Evolutionary conservation across 202 grass and related monocot species (phyloP), one percentile per base, ranked within the genome.

Genomic region (Setaria viridis): DNA sequence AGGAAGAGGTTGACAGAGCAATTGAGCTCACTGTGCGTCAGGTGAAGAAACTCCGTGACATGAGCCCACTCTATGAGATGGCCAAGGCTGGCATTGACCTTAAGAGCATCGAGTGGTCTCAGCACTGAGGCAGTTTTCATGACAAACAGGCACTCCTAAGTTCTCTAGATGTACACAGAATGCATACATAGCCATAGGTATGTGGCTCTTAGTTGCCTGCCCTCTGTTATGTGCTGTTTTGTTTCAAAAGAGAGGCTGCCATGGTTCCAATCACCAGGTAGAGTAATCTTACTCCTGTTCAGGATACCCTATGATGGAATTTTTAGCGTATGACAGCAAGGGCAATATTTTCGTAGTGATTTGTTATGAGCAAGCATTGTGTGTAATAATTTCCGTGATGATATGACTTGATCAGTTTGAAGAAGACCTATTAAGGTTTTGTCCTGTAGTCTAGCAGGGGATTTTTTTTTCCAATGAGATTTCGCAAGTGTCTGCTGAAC

Each of bases 61-160:
- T 95, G 93, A 95, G 93, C 55, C 93, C 93, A 35, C 93, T 95
- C 21, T 95, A 95, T 84, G 93, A 95, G 90, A 95, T 95, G 93
- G 93, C 93, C 17, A 95, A 93, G 83, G 83, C 93, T 43, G 90
- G 93, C 29, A 95, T 95, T 8, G 59, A 95, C 88, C 39, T 95
- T 34, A 95, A 95, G 90, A 92, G 88, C 63, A 95, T 95, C 64
- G 72, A 95, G 79, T 95, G 93, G 93, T 74, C 93, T 2, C 93
- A 95, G 71, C 93, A 95, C 70, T 95, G 81, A 92, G 45, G 46
- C 41, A 62, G 20, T 4, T 73, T 76, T 62, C 72, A 6, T 84
- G 39, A 53, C 54, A 74, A 34, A 20, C 51, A 39, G 33, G 70
- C 35, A 33, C 54, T 57, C 2, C 2, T 15, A 42, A 41, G 47